phyloP scores from a whole-genome alignment of 768 basidiomycete genomes.

The Termitomyces sp. region DNA sequence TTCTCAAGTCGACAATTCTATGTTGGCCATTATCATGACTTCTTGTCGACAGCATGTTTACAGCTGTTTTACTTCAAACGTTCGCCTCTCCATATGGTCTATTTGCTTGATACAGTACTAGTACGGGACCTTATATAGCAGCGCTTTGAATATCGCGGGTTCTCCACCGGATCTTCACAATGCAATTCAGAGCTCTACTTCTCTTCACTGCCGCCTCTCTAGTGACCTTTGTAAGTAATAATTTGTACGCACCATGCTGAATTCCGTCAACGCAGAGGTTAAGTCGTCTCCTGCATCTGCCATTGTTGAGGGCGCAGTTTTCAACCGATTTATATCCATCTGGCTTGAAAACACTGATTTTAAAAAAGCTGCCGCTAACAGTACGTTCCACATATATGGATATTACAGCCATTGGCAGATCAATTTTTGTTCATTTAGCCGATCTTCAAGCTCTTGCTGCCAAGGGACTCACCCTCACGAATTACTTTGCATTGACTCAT shows the following conservation, averaged over 20 bases:
- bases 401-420: neutral
- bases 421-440: constrained; percentile 1
- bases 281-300: constrained; percentile 3
- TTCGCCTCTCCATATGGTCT: constrained; percentile 2
- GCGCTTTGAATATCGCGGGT: neutral
- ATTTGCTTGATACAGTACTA: neutral
- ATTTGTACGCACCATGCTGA: neutral
- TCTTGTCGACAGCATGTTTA: neutral
- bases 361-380: constrained; percentile 19
- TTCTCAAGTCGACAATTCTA: neutral
- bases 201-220: neutral
- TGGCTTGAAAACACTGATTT: constrained; percentile 66
- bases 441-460: constrained; percentile 33
- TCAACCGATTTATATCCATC: constrained; percentile 31
- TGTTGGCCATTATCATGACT: neutral
- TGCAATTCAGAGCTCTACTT: neutral
- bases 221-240: neutral
- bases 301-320: constrained; percentile 19
- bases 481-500: constrained; percentile 47
- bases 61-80: neutral
- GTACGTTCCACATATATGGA: constrained; percentile 4
- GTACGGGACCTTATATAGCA: neutral
- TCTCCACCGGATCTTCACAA: neutral
- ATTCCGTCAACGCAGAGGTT: neutral
- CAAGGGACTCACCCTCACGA: constrained; percentile 42